These are phyloP conservation scores for Phytophthora tentaculata DNA, from an alignment of 352 stramenopile genomes.

Conservation along the genomic window DNA sequence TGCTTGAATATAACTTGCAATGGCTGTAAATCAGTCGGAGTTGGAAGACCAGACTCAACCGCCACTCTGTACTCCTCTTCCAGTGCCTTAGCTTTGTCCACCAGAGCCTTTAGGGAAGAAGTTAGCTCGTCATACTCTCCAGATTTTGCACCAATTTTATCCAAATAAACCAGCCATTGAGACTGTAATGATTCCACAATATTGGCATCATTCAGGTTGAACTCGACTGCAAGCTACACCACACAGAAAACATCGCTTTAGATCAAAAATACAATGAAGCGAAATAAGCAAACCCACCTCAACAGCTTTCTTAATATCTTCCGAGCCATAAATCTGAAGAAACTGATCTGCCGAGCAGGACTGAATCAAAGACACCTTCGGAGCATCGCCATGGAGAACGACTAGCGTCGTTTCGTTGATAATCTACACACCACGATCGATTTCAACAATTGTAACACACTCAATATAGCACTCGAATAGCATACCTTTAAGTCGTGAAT, in stretches of 20 bases:
- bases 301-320: conserved; percentile 68
- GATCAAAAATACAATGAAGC: conserved; percentile 4
- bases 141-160: conserved; percentile 26
- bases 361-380: conserved; percentile 76
- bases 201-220: conserved; percentile 68
- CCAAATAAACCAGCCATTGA: conserved; percentile 55
- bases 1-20: conserved; percentile 90
- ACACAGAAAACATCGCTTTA: conserved; percentile 9
- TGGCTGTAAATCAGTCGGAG: conserved; percentile 43
- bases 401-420: conserved; percentile 72
- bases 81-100: conserved; percentile 51
- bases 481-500: conserved; percentile 87
- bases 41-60: conserved; percentile 37
- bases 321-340: conserved; percentile 68
- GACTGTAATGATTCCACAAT: conserved; percentile 56
- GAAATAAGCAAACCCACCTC: conserved; percentile 47
- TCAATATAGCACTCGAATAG: not conserved
- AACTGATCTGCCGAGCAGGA: conserved; percentile 79
- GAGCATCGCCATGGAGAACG: conserved; percentile 73
- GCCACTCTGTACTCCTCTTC: conserved; percentile 56
- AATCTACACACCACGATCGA: conserved; percentile 44
- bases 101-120: conserved; percentile 53
- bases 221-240: conserved; percentile 72
- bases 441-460: not conserved
- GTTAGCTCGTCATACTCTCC: conserved; percentile 45